Base-by-base conservation (phyloP, 2,329 filamentous ascomycete genomes). In the Fusarium pseudoanthophilum region DNA sequence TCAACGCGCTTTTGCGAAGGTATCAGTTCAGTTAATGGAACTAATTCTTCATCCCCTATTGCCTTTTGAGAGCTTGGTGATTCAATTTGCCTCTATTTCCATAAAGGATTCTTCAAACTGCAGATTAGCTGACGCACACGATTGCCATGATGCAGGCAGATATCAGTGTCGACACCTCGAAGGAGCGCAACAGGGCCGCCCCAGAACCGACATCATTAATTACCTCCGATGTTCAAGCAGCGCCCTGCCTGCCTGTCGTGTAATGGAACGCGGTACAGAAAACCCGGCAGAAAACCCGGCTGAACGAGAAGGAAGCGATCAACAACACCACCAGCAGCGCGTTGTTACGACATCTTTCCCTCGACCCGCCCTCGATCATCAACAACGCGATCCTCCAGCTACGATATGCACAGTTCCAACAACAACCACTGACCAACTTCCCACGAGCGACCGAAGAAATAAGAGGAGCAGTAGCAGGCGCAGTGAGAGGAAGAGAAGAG, bases 11-110 rank as follows among this genome's bases (percentile, higher is more conserved):
- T 8, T 21, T 39, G 11, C 20, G 1, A 40, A 14, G 4, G 11
- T 20, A 14, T 20, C 2, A 14, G 32, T 1, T 1, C 5, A 34
- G 5, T 34, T 2, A n/a, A n/a, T n/a, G n/a, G n/a, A n/a, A n/a
- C n/a, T 32, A 14, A 32, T 2, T 32, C 11, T 32, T 32, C 11
- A 32, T 40, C 0, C 11, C 7, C 20, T 14, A 5, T 40, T 2
- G 7, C 37, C 37, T 14, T 7, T 7, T 40, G 7, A 40, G 37
- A 36, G 10, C 34, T 5, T 36, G 15, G 15, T 2, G 34, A 36
- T 36, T 18, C 15, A 18, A 18, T 36, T 40, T 15, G 20, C 20
- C 11, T 40, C 37, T 21, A 11, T 14, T 14, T 40, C 20, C 4
- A 15, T 7, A 15, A 34, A 34, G 32, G 32, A 34, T 14, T 2